Evolutionary conservation across 176 grass and related monocot genomes (phyloP).

Genomic region (Carex pumila): DNA sequence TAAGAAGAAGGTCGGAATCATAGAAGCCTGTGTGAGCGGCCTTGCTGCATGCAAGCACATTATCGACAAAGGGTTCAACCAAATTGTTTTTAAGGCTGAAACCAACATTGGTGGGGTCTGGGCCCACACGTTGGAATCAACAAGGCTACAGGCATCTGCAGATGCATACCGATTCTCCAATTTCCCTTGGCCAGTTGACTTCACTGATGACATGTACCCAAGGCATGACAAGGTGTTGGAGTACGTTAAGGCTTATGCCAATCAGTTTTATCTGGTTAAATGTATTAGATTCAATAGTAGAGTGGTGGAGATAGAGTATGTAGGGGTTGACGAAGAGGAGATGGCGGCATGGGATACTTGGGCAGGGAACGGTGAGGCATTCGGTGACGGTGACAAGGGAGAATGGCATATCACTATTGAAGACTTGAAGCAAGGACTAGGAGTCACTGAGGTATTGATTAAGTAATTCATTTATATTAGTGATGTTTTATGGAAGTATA

Average conservation of each 20-base stretch:
- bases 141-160: conserved; percentile 56
- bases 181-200: conserved; percentile 47
- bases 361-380: conserved; percentile 63
- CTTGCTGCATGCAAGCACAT: conserved; percentile 79
- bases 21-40: conserved; percentile 76
- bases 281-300: conserved; percentile 59
- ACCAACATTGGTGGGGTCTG: conserved; percentile 58
- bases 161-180: conserved; percentile 53
- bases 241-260: conserved; percentile 55
- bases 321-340: conserved; percentile 52
- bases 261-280: conserved; percentile 43
- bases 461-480: not conserved
- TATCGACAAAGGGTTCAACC: conserved; percentile 46
- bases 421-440: conserved; percentile 32
- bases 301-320: conserved; percentile 62
- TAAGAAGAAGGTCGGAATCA: conserved; percentile 51
- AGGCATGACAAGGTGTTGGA: conserved; percentile 57
- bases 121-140: conserved; percentile 58
- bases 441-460: conserved; percentile 36
- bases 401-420: conserved; percentile 57
- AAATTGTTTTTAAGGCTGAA: conserved; percentile 55
- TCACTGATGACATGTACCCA: conserved; percentile 41
- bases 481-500: not conserved
- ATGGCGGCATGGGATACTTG: conserved; percentile 54
- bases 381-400: conserved; percentile 28